Base-by-base conservation (phyloP, 2,329 filamentous ascomycete species). In the Polychaeton citri region DNA sequence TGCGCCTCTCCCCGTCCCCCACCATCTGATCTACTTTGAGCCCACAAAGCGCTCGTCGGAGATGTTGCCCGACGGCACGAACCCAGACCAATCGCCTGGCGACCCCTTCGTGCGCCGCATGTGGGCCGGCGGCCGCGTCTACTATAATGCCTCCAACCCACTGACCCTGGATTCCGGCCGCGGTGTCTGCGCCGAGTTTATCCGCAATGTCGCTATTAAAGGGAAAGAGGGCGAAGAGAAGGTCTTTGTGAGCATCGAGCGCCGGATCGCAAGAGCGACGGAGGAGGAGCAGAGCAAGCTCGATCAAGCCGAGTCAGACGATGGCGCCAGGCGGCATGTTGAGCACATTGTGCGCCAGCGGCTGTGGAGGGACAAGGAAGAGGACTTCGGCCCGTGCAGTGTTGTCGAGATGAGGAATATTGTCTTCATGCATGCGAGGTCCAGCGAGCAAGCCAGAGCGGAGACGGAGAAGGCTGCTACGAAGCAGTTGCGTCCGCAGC, bases 11-110 rank as follows among this genome's bases (percentile, higher is more conserved):
- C 76, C 79, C 0, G 67, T 72, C 19, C 81, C 79, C 21, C 79
- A 92, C 55, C 86, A 95, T 57, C 68, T 94, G 21, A 75, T 88
- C 44, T 92, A 92, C 64, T 95, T 94, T 61, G 84, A 86, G 40
- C 72, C 81, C 8, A 72, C 76, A 43, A 64, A 79, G 13, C 65
- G 71, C 1, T 63, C 73, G 10, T 72, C 69, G 6, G 48, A 65
- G 21, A 71, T 96, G 30, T 69, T 85, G 13, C 65, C 75, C 1
- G 90, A 98, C 61, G 88, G 90, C 38, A 92, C 87, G 1, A 88
- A 96, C 55, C 65, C 73, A 4, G 66, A 79, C 36, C 85, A 94
- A 53, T 77, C 69, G 17, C 88, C 88, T 0, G 83, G 80, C 2
- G 54, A 55, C 3, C 76, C 77, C 1, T 94, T 82, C 54, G 69